Evolutionary conservation across 2,329 filamentous ascomycete genomes (phyloP).

Genomic region (Verticillium nubilum): DNA sequence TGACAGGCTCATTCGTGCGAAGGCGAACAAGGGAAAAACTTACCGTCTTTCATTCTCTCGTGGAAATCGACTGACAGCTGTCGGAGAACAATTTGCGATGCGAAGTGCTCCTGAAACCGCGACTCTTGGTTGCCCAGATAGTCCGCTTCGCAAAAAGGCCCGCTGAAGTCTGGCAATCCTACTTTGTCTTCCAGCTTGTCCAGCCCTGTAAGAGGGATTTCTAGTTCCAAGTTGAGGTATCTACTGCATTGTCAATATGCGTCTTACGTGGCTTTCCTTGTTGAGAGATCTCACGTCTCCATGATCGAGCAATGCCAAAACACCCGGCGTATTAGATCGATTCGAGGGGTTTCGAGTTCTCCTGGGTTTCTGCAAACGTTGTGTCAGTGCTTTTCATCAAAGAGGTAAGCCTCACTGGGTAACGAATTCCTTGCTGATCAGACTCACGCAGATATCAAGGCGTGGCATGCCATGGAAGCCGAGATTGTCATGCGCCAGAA

Average conservation of each 20-base stretch:
- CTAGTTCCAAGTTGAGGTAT: slow-evolving; percentile 51
- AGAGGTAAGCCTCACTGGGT: background rate
- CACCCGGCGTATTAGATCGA: slow-evolving; percentile 46
- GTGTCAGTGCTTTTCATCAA: background rate
- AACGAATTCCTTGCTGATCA: slow-evolving; percentile 9
- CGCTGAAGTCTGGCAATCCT: slow-evolving; percentile 48
- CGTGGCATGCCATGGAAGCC: slow-evolving; percentile 52
- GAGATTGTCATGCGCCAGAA: slow-evolving; percentile 53
- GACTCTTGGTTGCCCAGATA: slow-evolving; percentile 42
- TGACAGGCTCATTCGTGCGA: background rate
- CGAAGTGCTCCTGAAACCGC: slow-evolving; percentile 53
- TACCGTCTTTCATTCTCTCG: slow-evolving; percentile 44
- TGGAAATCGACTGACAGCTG: slow-evolving; percentile 49
- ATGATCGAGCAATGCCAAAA: slow-evolving; percentile 55
- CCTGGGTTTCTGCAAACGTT: slow-evolving; percentile 27
- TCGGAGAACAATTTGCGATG: slow-evolving; percentile 53
- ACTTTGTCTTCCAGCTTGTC: slow-evolving; percentile 46
- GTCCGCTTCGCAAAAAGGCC: slow-evolving; percentile 39
- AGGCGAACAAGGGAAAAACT: slow-evolving; percentile 18
- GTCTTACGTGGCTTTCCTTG: background rate
- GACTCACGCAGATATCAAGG: slow-evolving; percentile 46
- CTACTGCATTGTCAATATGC: slow-evolving; percentile 22
- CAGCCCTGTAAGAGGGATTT: slow-evolving; percentile 50
- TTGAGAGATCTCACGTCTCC: slow-evolving; percentile 36
- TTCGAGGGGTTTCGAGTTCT: slow-evolving; percentile 39